Conservation (phyloP, 768 basidiomycete genomes). For the Ramaria sp. region DNA sequence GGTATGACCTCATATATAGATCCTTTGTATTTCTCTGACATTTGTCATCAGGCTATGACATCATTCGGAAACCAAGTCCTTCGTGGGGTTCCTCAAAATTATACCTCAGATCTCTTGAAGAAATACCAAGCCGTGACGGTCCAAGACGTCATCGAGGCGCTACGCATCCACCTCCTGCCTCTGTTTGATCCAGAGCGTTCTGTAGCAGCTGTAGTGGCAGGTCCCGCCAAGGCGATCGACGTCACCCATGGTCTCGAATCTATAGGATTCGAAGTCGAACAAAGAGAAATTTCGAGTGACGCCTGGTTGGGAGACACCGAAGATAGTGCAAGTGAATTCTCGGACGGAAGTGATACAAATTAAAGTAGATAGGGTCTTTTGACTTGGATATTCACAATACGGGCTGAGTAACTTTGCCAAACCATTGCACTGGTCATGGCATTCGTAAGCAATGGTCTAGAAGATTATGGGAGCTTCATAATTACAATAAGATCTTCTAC, state of each 20-base stretch:
- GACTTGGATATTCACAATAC: not conserved
- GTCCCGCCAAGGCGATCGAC: constrained; percentile 68
- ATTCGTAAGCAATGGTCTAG: too few species aligned
- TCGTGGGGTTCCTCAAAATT: constrained; percentile 67
- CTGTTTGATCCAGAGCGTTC: constrained; percentile 72
- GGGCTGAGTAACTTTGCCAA: not conserved
- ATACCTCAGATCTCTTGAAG: constrained; percentile 67
- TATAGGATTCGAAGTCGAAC: constrained; percentile 74
- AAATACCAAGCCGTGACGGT: constrained; percentile 73
- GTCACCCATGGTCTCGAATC: constrained; percentile 51
- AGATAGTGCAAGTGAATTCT: constrained; percentile 14
- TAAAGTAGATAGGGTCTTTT: not conserved
- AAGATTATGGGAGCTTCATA: too few species aligned
- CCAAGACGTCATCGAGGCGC: constrained; percentile 57
- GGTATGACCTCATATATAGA: constrained; percentile 33
- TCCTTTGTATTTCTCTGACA: not conserved
- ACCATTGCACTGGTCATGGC: too few species aligned
- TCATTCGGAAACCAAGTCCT: constrained; percentile 89
- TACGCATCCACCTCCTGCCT: constrained; percentile 72
- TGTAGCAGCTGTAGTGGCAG: constrained; percentile 72
- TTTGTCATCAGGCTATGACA: constrained; percentile 45
- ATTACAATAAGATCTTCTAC: too few species aligned
- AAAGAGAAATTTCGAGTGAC: constrained; percentile 54
- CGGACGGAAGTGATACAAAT: not conserved
- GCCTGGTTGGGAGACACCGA: constrained; percentile 36